phyloP scores from a whole-genome alignment of 2,329 filamentous ascomycete genomes.

The Xylariaceae sp. region DNA sequence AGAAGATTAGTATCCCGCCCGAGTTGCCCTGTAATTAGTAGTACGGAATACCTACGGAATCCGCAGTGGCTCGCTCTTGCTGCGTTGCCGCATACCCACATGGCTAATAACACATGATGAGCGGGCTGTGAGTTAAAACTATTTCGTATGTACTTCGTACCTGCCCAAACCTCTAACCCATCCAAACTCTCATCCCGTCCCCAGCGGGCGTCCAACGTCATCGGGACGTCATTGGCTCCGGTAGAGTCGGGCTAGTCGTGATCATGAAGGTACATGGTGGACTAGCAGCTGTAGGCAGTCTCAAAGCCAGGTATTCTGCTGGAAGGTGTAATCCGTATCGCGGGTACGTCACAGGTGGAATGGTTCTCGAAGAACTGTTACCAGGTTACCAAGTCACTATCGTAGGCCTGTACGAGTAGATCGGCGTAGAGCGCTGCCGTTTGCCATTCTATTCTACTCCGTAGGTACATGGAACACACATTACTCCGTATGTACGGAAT shows the following conservation, averaged over 20 bases:
- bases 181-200: slow-evolving; percentile 2
- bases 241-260: background rate
- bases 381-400: background rate
- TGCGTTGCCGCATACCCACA: slow-evolving; percentile 9
- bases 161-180: background rate
- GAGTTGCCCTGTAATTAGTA: too few relatives aligned
- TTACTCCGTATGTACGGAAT: background rate
- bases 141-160: background rate
- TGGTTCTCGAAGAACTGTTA: slow-evolving; percentile 9
- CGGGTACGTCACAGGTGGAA: background rate
- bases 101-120: slow-evolving; percentile 3
- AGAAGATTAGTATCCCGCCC: too few relatives aligned
- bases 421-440: slow-evolving; percentile 1
- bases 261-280: background rate
- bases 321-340: background rate
- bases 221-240: slow-evolving; percentile 6
- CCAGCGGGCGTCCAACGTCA: background rate
- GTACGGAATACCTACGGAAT: too few relatives aligned
- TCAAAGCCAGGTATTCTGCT: too few relatives aligned
- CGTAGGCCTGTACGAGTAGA: background rate
- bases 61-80: background rate
- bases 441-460: background rate
- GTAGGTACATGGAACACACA: background rate
- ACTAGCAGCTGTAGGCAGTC: background rate
- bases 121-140: slow-evolving; percentile 4